A percentile compares a stretch with the other conserved stretches of the same genome.
These are phyloP conservation scores for Glebionis coronaria DNA, from an alignment of 129 eudicot genomes.

Conservation along the genomic window DNA sequence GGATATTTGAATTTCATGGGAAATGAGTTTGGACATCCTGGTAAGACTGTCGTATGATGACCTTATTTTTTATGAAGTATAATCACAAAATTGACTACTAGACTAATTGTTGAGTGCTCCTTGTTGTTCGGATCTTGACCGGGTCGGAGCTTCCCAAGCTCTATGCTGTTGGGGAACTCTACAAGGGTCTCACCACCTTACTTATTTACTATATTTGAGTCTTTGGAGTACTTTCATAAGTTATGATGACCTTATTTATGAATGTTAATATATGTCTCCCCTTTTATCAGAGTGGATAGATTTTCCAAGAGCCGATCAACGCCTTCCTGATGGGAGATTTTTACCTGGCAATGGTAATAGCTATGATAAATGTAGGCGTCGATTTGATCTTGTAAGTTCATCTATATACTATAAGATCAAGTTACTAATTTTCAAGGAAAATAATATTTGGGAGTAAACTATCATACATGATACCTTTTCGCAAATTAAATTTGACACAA, in stretches of 20 bases:
- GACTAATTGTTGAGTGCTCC: no score
- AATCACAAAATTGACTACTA: no score
- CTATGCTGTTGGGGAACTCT: no score
- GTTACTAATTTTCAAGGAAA: neutral
- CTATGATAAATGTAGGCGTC: slow-evolving; percentile 90
- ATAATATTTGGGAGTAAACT: no score
- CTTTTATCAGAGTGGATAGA: slow-evolving; percentile 91
- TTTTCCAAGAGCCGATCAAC: slow-evolving; percentile 88
- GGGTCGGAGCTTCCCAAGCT: no score
- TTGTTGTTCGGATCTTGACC: no score
- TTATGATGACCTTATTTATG: slow-evolving; percentile 4
- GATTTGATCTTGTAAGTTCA: slow-evolving; percentile 82
- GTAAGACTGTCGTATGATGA: slow-evolving; percentile 30
- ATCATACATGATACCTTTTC: no score
- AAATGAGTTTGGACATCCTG: slow-evolving; percentile 99
- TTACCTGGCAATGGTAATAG: slow-evolving; percentile 77
- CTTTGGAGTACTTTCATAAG: no score
- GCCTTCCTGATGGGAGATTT: slow-evolving; percentile 78
- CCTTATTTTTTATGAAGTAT: neutral
- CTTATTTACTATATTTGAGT: no score
- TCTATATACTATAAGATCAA: neutral
- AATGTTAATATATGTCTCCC: neutral
- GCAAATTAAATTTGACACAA: no score
- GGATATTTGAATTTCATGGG: slow-evolving; percentile 99
- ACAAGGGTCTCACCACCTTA: no score